Evolutionary conservation across 1,284 basidiomycete genomes (phyloP).

Genomic region (Naganishia cerealis): DNA sequence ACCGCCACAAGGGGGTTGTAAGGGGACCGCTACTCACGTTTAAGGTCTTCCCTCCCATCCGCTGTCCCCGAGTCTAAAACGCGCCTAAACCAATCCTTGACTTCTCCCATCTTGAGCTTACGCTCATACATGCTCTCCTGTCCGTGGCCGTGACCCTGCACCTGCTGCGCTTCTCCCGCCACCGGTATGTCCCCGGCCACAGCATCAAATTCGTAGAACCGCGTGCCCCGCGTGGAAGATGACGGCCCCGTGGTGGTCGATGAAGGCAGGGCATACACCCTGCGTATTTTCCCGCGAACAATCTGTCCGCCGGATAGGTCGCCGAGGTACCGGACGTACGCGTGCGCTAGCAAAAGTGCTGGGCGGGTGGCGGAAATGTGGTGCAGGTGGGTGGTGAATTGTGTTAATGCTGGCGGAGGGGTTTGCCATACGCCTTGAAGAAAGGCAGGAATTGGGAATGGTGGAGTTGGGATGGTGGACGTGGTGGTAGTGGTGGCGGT

Average conservation of each 20-base stretch:
- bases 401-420: slow-evolving; percentile 60
- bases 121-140: slow-evolving; percentile 57
- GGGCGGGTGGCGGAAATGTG: slow-evolving; percentile 58
- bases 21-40: slow-evolving; percentile 60
- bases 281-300: slow-evolving; percentile 65
- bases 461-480: slow-evolving; percentile 50
- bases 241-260: slow-evolving; percentile 38
- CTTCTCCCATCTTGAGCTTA: slow-evolving; percentile 40
- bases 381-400: slow-evolving; percentile 60
- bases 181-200: slow-evolving; percentile 3
- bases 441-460: slow-evolving; percentile 57
- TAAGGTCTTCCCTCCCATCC: slow-evolving; percentile 57
- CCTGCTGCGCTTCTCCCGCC: slow-evolving; percentile 29
- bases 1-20: not conserved
- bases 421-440: slow-evolving; percentile 48
- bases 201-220: slow-evolving; percentile 72
- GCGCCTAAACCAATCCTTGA: slow-evolving; percentile 73
- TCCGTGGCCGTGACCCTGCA: slow-evolving; percentile 43
- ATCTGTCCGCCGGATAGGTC: slow-evolving; percentile 79
- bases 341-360: slow-evolving; percentile 69
- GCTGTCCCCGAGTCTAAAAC: slow-evolving; percentile 68
- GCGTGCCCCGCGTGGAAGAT: slow-evolving; percentile 55
- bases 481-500: not conserved
- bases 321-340: slow-evolving; percentile 81
- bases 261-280: slow-evolving; percentile 63